Base-by-base conservation (phyloP, 768 basidiomycete genomes). In the Lentinula aciculospora region DNA sequence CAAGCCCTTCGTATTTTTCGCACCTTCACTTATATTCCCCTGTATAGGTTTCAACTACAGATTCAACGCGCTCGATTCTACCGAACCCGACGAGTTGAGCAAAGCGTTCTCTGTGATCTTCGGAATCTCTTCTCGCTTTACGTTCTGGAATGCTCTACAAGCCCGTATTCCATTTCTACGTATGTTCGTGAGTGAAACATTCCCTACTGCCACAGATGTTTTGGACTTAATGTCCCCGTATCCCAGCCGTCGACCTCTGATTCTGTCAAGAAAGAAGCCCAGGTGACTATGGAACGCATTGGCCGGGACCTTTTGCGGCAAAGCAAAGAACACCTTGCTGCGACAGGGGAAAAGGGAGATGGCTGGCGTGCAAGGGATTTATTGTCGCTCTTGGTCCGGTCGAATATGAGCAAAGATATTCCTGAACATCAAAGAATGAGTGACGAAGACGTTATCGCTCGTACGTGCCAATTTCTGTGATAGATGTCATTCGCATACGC, bases 331-430 rank as follows among this genome's bases (percentile, higher is more conserved):
- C 69, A 67, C 8, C 25, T 36, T 6, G 62, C 72, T 12, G 62
- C 57, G 7, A 59, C 51, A 13, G 61, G 60, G 25, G 53, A 49
- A 37, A 58, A 64, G 23, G 39, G 23, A 7, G 34, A 67, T n/a
- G 63, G 51, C 10, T 50, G 72, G 9, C 62, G 61, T 0, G 74
- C 73, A 19, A 72, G 76, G 3, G 81, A 83, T 64, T 58, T 83
- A 6, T 65, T 83, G 17, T 76, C 74, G 17, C 60, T 80, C 17
- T 68, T 83, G 9, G 71, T 82, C 57, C 72, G 69, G 58, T 80
- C 81, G 4, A 83, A 82, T 63, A 70, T 81, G 74, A 77, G 78
- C 3, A 69, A 68, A 1, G 77, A 81, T 61, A 60, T 80, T 2
- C 72, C 74, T 0, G 77, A 77, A 27, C 68, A 58, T 29, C 76